Base-by-base conservation (phyloP, 345 rosid species). In the Turritis glabra region DNA sequence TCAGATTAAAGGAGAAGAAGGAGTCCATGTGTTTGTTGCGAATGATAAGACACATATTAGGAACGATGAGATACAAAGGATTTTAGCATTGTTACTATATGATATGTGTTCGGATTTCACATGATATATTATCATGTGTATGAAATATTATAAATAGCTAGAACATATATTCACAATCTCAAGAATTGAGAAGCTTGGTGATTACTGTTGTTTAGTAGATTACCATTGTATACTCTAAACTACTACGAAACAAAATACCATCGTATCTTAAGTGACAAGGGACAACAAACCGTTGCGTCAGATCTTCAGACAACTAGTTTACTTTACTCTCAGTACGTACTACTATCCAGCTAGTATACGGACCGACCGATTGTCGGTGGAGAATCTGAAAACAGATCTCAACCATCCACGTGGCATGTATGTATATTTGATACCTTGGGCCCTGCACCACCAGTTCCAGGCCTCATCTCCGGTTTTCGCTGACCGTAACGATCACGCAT, bases 1-100 rank as follows among this genome's bases (percentile, higher is more conserved):
- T 72, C 81, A 80, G 69, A 72, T 82, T 64, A 14, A 53, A 53
- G 64, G 65, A 69, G 74, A 67, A 53, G 69, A 59, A 48, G 82
- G 79, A 30, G 74, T 81, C 35, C 88, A 85, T 52, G 81, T 67
- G 8, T 86, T 86, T 53, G 75, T 83, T 50, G 85, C 87, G 21
- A 80, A 86, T 25, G 90, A 83, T 67, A 77, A 77, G 52, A 79
- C 83, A 56, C 86, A 83, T 33, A 54, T 76, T 38, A 67, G 78
- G 29, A 67, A 69, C 51, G 30, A 37, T 44, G 76, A 80, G 58
- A 80, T 85, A 35, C 70, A 51, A 61, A 68, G 52, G 44, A 72
- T 77, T 12, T 65, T 84, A 74, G 84, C 71, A 15, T 81, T 82
- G 67, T 71, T 82, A 69, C 21, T 77, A 25, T 48, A n/a, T 14